These are phyloP conservation scores for Xylaria scruposa DNA, from an alignment of 495 filamentous ascomycete species.

Conservation along the genomic window DNA sequence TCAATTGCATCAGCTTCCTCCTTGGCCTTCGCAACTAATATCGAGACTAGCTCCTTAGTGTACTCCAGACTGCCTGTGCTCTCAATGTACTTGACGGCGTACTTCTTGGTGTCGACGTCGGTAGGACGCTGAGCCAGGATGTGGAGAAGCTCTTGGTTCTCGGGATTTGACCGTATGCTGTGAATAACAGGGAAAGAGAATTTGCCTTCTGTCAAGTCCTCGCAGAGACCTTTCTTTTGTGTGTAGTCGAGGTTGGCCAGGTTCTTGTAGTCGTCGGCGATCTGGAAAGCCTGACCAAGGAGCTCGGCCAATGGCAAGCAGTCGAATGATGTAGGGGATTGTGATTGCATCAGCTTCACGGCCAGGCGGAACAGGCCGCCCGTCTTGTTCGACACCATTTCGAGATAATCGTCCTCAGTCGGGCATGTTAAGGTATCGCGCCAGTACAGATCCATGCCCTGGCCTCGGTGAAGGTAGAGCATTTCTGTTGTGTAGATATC, in stretches of 20 bases:
- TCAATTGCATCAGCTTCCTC: conserved; percentile 70
- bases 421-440: conserved; percentile 81
- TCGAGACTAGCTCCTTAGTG: conserved; percentile 69
- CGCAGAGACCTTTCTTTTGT: conserved; percentile 88
- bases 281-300: conserved; percentile 84
- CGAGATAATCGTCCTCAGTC: conserved; percentile 84
- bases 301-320: conserved; percentile 75
- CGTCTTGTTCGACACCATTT: conserved; percentile 92
- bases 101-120: conserved; percentile 85
- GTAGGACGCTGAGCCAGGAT: conserved; percentile 88
- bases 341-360: conserved; percentile 82
- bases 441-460: conserved; percentile 92
- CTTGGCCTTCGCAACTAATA: conserved; percentile 68
- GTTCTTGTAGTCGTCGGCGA: conserved; percentile 89
- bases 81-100: conserved; percentile 87
- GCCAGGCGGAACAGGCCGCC: conserved; percentile 86
- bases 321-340: conserved; percentile 61
- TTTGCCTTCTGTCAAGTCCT: conserved; percentile 96
- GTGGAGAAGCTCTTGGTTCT: conserved; percentile 81
- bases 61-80: conserved; percentile 85
- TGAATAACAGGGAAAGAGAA: conserved; percentile 97
- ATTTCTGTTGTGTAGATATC: conserved; percentile 80
- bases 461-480: conserved; percentile 81
- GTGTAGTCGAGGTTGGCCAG: conserved; percentile 73
- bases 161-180: conserved; percentile 78